These are phyloP conservation scores for Penicillium pulvis DNA, from an alignment of 495 filamentous ascomycete species.

Conservation along the genomic window DNA sequence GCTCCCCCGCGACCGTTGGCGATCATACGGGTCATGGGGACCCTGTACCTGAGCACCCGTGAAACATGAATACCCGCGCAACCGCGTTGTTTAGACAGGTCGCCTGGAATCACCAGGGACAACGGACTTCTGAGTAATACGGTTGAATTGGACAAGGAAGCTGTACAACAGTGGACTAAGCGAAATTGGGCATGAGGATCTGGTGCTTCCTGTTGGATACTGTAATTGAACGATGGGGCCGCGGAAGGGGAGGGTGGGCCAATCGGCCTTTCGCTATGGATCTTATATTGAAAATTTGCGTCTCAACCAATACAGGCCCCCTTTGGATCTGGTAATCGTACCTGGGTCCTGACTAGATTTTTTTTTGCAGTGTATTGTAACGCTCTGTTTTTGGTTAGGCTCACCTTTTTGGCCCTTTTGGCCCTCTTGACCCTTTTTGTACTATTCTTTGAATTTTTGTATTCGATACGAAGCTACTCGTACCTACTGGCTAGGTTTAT, in stretches of 20 bases:
- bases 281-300: slow-evolving; percentile 31
- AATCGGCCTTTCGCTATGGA: slow-evolving; percentile 19
- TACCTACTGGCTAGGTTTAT: slow-evolving; percentile 1
- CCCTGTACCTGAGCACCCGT: too few species aligned
- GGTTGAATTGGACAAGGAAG: slow-evolving; percentile 6
- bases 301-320: slow-evolving; percentile 3
- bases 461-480: not conserved
- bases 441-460: not conserved
- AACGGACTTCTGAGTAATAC: slow-evolving; percentile 2
- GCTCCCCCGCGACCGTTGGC: not conserved
- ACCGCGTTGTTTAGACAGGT: not conserved
- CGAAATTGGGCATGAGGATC: slow-evolving; percentile 41
- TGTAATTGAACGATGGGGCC: slow-evolving; percentile 23
- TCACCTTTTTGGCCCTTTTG: not conserved
- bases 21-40: not conserved
- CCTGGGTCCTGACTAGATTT: not conserved
- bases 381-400: not conserved
- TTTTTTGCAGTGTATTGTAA: not conserved
- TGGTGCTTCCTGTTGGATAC: slow-evolving; percentile 32
- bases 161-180: slow-evolving; percentile 34
- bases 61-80: too few species aligned
- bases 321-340: not conserved
- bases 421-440: not conserved
- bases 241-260: slow-evolving; percentile 11
- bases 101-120: slow-evolving; percentile 1